phyloP scores from a whole-genome alignment of 2,329 filamentous ascomycete species.

The Colletotrichum spinosum region DNA sequence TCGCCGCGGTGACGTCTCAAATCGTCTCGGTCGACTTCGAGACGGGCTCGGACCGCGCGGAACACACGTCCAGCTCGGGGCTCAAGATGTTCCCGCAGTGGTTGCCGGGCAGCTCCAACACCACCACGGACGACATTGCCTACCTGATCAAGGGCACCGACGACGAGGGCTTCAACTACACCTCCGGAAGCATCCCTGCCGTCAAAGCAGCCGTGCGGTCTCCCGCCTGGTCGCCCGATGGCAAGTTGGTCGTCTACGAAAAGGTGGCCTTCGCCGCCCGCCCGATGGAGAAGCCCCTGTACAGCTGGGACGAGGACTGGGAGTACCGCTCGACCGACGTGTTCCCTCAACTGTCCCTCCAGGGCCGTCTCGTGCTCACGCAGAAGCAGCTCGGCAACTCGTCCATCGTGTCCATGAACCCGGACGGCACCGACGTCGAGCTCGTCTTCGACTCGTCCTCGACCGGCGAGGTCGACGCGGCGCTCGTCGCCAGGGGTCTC shows the following conservation, averaged over 20 bases:
- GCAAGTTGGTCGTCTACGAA: slow-evolving; percentile 27
- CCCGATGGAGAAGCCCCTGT: slow-evolving; percentile 26
- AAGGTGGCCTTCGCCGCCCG: slow-evolving; percentile 29
- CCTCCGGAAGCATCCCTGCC: slow-evolving; percentile 6
- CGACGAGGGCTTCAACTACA: slow-evolving; percentile 28
- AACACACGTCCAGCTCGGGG: no score
- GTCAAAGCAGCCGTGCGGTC: slow-evolving; percentile 25
- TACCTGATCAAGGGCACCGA: slow-evolving; percentile 27
- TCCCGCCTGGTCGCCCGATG: slow-evolving; percentile 28
- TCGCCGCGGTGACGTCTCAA: no score
- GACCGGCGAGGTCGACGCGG: no score
- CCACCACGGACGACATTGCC: slow-evolving; percentile 18
- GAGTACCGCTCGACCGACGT: slow-evolving; percentile 31
- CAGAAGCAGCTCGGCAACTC: slow-evolving; percentile 33
- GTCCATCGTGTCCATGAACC: slow-evolving; percentile 26
- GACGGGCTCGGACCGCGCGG: no score
- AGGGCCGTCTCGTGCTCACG: slow-evolving; percentile 23
- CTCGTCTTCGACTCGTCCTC: no score
- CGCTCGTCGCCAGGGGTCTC: no score
- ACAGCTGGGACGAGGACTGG: slow-evolving; percentile 32
- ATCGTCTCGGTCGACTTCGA: no score
- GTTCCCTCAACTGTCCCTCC: slow-evolving; percentile 27
- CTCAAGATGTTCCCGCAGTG: no score
- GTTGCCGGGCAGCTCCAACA: no score
- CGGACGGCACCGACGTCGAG: no score